These are phyloP conservation scores for Penicillium sp. DNA, from an alignment of 2,329 filamentous ascomycete genomes.

Conservation along the genomic window DNA sequence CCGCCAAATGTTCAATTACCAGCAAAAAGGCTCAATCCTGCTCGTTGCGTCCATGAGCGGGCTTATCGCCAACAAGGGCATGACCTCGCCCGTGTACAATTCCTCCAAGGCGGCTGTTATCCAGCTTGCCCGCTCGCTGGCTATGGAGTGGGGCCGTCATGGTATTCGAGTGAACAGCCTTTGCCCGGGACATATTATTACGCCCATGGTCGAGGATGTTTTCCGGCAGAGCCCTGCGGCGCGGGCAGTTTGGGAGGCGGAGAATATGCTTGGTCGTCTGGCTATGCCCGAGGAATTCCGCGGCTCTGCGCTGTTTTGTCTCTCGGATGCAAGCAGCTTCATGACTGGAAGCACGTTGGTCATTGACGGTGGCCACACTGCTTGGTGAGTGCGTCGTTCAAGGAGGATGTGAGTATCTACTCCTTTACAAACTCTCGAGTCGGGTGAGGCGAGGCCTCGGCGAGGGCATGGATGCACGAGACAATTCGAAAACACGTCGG, in stretches of 20 bases:
- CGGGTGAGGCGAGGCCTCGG: background rate
- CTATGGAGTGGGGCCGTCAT: conserved; percentile 56
- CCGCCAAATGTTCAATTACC: conserved; percentile 52
- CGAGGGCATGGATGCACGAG: background rate
- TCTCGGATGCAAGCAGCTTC: conserved; percentile 68
- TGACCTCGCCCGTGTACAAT: conserved; percentile 52
- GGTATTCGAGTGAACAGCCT: conserved; percentile 58
- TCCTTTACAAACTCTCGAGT: background rate
- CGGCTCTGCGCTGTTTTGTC: conserved; percentile 67
- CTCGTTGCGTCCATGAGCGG: conserved; percentile 57
- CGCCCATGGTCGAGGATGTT: conserved; percentile 77
- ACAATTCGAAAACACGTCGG: background rate
- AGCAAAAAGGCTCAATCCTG: conserved; percentile 52
- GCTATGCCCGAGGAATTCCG: conserved; percentile 61
- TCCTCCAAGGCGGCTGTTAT: conserved; percentile 58
- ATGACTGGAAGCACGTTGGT: conserved; percentile 71
- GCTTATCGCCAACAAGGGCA: conserved; percentile 52
- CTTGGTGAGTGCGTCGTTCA: conserved; percentile 37
- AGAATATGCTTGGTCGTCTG: conserved; percentile 57
- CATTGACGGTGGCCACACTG: conserved; percentile 70
- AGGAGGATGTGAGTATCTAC: background rate
- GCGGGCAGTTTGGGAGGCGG: conserved; percentile 44
- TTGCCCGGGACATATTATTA: conserved; percentile 58
- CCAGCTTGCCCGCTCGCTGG: conserved; percentile 54
- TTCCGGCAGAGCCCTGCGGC: conserved; percentile 73